Percentiles rank a stretch among this genome's conserved stretches.
Evolutionary conservation across 352 stramenopile genomes (phyloP).

Genomic region (Phytophthora idaei): DNA sequence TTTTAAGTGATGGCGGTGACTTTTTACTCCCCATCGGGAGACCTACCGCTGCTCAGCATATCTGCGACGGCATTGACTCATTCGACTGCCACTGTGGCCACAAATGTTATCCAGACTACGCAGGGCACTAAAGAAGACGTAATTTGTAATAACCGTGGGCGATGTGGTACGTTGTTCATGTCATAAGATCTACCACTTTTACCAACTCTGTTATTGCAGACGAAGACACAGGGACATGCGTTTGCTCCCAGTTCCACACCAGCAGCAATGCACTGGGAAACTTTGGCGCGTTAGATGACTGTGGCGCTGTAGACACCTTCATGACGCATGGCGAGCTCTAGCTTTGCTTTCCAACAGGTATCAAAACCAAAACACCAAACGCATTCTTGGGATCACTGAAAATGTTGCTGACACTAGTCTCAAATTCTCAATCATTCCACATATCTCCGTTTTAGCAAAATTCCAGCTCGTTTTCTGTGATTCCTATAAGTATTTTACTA

Average conservation of each 20-base stretch:
- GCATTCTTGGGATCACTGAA: too few relatives aligned
- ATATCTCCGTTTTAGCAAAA: too few relatives aligned
- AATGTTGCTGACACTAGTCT: too few relatives aligned
- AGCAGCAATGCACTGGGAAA: constrained; percentile 62
- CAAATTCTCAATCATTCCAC: too few relatives aligned
- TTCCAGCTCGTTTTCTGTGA: too few relatives aligned
- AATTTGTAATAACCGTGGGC: constrained; percentile 80
- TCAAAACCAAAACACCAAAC: too few relatives aligned
- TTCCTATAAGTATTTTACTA: too few relatives aligned
- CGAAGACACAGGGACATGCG: constrained; percentile 63
- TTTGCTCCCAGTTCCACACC: constrained; percentile 62
- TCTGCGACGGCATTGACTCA: constrained; percentile 43
- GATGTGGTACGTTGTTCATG: constrained; percentile 51
- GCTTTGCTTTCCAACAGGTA: background rate
- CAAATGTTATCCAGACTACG: constrained; percentile 30
- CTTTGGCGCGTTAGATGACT: constrained; percentile 61
- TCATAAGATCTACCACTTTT: background rate
- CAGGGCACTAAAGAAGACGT: constrained; percentile 69
- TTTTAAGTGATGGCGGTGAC: constrained; percentile 46
- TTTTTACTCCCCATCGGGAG: constrained; percentile 71
- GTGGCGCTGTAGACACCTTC: constrained; percentile 64
- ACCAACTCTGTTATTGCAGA: constrained; percentile 34
- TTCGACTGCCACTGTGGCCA: constrained; percentile 36
- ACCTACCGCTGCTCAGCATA: constrained; percentile 57
- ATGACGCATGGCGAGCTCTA: constrained; percentile 68